Base-by-base conservation (phyloP, 179 eudicot genomes). In the Actinidia arguta region DNA sequence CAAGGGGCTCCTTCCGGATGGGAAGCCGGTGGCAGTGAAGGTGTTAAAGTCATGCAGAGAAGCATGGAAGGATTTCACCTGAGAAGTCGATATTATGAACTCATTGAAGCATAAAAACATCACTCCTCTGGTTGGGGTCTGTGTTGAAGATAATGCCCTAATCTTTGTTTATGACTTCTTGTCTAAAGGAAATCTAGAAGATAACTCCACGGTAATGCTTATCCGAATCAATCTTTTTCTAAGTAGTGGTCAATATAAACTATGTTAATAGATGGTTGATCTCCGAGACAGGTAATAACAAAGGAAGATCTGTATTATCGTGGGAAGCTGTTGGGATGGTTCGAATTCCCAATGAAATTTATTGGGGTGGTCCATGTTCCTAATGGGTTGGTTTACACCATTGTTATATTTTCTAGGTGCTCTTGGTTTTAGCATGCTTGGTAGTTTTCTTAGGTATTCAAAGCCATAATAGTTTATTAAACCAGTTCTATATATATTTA, bases 21-120 rank as follows among this genome's bases (percentile, higher is more conserved):
- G 99, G 66, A 93, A 91, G 82, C 82, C 85, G 24, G 96, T 93
- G 44, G 99, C 99, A 3, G 95, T 96, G 4, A 96, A 94, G 83
- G 90, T 92, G 9, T 83, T 88, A 71, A 92, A 86, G 79, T 93
- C 95, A 13, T 88, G 97, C 14, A 90, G 88, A 89, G 92, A 91
- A 86, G 84, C 94, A 14, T 87, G 94, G 96, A 88, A 88, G 63
- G 90, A 93, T 76, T 96, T 94, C 80, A 88, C 90, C 14, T 88
- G 66, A 59, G 99, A 96, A 89, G 89, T 96, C 5, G 90, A 92
- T 59, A 91, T 96, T 80, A 90, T 92, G 90, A 91, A 93, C 39
- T 88, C 94, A 13, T 67, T 93, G 82, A 85, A 88, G 80, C 99
- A 96, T 89, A 86, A 83, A 82, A 88, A 88, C 58, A 90, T 96